These are phyloP conservation scores for Styphnolobium japonicum DNA, from an alignment of 306 rosid genomes.

Conservation along the genomic window DNA sequence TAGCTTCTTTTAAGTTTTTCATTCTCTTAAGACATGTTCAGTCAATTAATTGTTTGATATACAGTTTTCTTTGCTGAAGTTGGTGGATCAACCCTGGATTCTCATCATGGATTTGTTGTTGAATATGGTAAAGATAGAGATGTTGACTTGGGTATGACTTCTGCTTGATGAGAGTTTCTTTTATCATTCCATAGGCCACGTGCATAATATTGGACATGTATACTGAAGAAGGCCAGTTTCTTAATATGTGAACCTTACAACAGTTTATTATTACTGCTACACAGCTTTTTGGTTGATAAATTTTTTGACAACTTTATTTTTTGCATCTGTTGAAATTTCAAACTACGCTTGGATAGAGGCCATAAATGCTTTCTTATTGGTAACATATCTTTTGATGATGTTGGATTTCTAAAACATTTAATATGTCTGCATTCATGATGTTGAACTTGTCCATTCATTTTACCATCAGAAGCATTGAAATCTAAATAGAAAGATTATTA, in stretches of 20 bases:
- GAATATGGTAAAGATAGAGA: conserved; percentile 61
- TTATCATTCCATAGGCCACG: background rate
- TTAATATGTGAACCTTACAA: background rate
- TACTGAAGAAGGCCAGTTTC: conserved; percentile 13
- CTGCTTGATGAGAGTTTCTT: conserved; percentile 22
- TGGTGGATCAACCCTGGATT: conserved; percentile 56
- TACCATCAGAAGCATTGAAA: background rate
- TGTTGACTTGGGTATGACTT: conserved; percentile 50
- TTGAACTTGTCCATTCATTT: background rate
- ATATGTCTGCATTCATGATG: background rate
- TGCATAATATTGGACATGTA: conserved; percentile 6
- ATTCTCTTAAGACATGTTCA: background rate
- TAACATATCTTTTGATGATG: background rate
- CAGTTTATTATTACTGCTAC: background rate
- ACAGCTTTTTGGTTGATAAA: conserved; percentile 3
- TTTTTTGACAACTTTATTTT: conserved; percentile 1
- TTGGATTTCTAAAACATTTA: background rate
- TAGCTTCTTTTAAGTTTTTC: background rate
- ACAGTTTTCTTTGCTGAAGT: conserved; percentile 55
- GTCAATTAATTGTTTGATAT: conserved; percentile 12
- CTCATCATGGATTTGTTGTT: conserved; percentile 63
- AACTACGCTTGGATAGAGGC: conserved; percentile 1
- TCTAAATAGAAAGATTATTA: conserved; percentile 23
- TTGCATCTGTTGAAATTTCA: conserved; percentile 22
- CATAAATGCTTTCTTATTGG: background rate